Evolutionary conservation across 345 rosid genomes (phyloP).

Genomic region (Linum usitatissimum): DNA sequence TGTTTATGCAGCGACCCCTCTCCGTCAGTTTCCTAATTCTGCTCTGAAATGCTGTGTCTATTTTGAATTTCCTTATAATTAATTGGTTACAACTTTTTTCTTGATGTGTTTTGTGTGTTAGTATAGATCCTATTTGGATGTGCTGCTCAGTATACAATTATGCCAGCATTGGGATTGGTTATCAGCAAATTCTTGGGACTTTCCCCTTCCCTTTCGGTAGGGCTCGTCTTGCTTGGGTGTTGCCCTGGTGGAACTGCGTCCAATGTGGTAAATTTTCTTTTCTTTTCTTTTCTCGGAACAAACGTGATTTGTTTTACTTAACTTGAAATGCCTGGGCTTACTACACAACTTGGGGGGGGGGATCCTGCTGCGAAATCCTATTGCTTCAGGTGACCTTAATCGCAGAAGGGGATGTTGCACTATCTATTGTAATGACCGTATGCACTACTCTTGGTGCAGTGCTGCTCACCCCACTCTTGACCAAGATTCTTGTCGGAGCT

Average conservation of each 20-base stretch:
- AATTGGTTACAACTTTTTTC: background rate
- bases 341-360: background rate
- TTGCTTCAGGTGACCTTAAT: constrained; percentile 52
- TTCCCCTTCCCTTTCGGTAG: constrained; percentile 52
- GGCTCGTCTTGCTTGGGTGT: constrained; percentile 48
- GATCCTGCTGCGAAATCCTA: constrained; percentile 11
- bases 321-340: background rate
- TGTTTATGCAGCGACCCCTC: constrained; percentile 43
- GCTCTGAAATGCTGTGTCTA: background rate
- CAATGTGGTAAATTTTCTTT: constrained; percentile 40
- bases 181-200: constrained; percentile 47
- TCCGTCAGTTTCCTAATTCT: constrained; percentile 29
- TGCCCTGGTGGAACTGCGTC: constrained; percentile 73
- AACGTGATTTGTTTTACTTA: no score
- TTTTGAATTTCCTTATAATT: background rate
- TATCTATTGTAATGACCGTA: constrained; percentile 50
- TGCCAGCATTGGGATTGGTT: constrained; percentile 38
- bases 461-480: constrained; percentile 50
- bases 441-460: constrained; percentile 58
- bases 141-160: constrained; percentile 49
- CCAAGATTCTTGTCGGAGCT: constrained; percentile 47
- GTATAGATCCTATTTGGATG: constrained; percentile 59
- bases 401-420: constrained; percentile 60
- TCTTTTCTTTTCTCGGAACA: background rate
- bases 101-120: constrained; percentile 1